A percentile compares a stretch with the other conserved stretches of the same genome.
Conservation (phyloP, 176 grass and related monocot species). For the Zoysia japonica region DNA sequence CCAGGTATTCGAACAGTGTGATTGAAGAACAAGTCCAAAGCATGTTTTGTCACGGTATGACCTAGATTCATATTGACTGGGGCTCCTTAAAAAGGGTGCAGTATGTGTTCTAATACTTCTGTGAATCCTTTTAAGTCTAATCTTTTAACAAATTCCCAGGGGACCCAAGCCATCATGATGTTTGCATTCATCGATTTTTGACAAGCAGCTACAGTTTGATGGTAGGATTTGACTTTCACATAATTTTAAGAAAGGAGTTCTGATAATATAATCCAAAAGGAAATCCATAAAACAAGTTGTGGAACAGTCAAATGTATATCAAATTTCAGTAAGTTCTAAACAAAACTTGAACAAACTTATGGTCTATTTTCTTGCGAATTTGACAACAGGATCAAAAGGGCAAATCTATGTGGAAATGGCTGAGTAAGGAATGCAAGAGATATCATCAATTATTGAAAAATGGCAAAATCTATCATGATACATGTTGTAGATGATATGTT, state of each 20-base stretch:
- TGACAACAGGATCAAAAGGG: neutral
- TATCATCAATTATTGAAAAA: neutral
- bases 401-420: neutral
- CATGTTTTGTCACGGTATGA: neutral
- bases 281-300: neutral
- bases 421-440: neutral
- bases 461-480: neutral
- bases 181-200: neutral
- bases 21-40: neutral
- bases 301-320: neutral
- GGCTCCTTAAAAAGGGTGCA: neutral
- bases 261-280: neutral
- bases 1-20: neutral
- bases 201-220: neutral
- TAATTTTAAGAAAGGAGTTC: neutral
- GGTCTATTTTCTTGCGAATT: neutral
- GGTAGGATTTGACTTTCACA: neutral
- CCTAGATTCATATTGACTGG: neutral
- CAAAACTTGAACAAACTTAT: neutral
- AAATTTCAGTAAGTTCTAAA: neutral
- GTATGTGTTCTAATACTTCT: neutral
- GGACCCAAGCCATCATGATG: neutral
- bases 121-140: neutral
- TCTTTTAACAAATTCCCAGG: neutral
- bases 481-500: neutral